A percentile compares a stretch with the other conserved stretches of the same genome.
phyloP scores from a whole-genome alignment of 495 filamentous ascomycete species.

The Chaetomium cochliodes region DNA sequence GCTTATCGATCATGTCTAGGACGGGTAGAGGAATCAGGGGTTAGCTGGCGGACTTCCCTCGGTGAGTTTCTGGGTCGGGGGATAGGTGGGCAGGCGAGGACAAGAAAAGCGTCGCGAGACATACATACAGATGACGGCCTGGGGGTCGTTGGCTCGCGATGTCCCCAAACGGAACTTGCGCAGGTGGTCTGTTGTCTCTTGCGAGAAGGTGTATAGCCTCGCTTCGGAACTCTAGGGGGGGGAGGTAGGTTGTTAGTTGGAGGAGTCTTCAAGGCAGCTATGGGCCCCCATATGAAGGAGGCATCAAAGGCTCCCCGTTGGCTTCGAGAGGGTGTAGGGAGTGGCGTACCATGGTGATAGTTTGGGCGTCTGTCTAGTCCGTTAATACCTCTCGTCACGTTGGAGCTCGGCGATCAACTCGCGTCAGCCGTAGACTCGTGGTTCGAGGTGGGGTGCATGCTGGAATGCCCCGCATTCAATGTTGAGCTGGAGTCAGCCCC shows the following conservation, averaged over 20 bases:
- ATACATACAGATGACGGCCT: constrained; percentile 88
- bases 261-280: too few relatives aligned
- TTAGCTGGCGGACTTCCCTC: constrained; percentile 19
- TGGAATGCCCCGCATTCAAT: constrained; percentile 13
- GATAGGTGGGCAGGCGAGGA: not conserved
- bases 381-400: not conserved
- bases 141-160: constrained; percentile 79
- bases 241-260: not conserved
- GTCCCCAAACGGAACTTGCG: constrained; percentile 91
- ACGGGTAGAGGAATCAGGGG: not conserved
- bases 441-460: constrained; percentile 8
- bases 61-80: constrained; percentile 9
- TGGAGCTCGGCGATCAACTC: not conserved
- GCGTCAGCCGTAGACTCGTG: constrained; percentile 13
- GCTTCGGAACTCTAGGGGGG: constrained; percentile 68
- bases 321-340: not conserved
- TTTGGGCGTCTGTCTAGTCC: not conserved
- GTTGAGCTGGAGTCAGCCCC: not conserved
- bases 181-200: constrained; percentile 79
- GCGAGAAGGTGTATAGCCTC: constrained; percentile 88
- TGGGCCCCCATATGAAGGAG: too few relatives aligned
- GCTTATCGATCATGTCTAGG: constrained; percentile 79
- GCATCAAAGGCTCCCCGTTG: too few relatives aligned
- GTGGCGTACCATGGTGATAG: constrained; percentile 13
- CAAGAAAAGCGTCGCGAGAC: constrained; percentile 29